Conservation (phyloP, 352 stramenopile genomes). For the Peronospora farinosa region DNA sequence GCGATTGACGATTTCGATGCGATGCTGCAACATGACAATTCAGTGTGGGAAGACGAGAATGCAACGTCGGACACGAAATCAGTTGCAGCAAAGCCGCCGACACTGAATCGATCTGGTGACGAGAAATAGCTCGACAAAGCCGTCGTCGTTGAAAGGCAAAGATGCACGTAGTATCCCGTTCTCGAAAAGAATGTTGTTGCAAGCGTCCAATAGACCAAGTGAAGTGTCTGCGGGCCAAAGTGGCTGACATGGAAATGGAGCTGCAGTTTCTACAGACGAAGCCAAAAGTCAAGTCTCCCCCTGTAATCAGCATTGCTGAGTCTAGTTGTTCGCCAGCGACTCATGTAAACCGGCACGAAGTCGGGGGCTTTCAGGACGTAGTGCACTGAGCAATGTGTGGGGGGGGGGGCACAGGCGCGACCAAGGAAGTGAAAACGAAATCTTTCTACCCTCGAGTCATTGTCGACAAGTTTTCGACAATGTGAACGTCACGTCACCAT, state of each 20-base stretch:
- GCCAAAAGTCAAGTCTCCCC: conserved; percentile 9
- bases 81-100: not conserved
- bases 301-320: conserved; percentile 7
- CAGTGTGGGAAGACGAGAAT: not conserved
- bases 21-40: conserved; percentile 17
- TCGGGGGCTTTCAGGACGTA: too few species aligned
- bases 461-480: too few species aligned
- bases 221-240: conserved; percentile 30
- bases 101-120: conserved; percentile 9
- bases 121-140: not conserved
- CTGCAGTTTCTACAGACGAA: conserved; percentile 13
- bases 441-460: too few species aligned
- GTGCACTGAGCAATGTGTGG: too few species aligned
- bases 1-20: conserved; percentile 6
- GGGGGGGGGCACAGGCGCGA: too few species aligned
- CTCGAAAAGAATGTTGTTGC: conserved; percentile 22
- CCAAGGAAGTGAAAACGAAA: too few species aligned
- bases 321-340: not conserved
- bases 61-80: not conserved
- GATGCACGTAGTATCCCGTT: conserved; percentile 15
- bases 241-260: conserved; percentile 31
- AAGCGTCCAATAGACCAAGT: conserved; percentile 38
- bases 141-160: conserved; percentile 10
- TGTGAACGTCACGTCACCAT: too few species aligned
- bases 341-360: too few species aligned